These are phyloP conservation scores for Coemansia sp. DNA, from an alignment of 192 early-diverging fungal species.

Conservation along the genomic window DNA sequence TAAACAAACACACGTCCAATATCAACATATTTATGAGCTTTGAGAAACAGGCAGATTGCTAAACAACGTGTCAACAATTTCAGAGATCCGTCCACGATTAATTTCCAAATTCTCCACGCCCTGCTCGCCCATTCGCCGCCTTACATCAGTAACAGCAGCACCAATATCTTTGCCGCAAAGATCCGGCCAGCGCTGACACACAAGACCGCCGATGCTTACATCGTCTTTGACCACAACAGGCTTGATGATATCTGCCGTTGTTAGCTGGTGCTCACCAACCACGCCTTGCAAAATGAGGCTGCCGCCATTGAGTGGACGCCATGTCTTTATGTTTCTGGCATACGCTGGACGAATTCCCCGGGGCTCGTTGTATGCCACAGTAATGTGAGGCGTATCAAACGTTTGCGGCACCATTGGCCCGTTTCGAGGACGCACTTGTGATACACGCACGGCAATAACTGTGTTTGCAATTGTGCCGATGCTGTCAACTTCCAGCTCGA, in stretches of 20 bases:
- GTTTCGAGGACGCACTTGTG: slow-evolving; percentile 8
- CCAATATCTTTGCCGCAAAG: slow-evolving; percentile 43
- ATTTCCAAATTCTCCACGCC: slow-evolving; percentile 32
- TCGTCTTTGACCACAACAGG: slow-evolving; percentile 17
- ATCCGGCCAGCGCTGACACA: slow-evolving; percentile 40
- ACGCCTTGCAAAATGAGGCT: slow-evolving; percentile 28
- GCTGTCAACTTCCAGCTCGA: slow-evolving; percentile 34
- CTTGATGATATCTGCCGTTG: slow-evolving; percentile 26
- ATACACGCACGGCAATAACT: slow-evolving; percentile 35
- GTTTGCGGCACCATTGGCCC: neutral
- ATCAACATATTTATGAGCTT: neutral
- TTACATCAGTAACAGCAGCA: slow-evolving; percentile 20
- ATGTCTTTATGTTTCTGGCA: slow-evolving; percentile 21
- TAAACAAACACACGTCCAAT: too few species aligned
- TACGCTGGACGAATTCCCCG: slow-evolving; percentile 13
- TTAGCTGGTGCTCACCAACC: slow-evolving; percentile 33
- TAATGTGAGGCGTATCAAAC: slow-evolving; percentile 26
- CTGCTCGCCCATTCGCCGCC: slow-evolving; percentile 27
- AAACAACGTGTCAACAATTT: slow-evolving; percentile 30
- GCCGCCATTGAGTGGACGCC: slow-evolving; percentile 31
- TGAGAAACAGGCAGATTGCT: neutral
- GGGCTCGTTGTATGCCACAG: slow-evolving; percentile 39
- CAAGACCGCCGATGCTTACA: slow-evolving; percentile 44
- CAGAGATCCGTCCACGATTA: slow-evolving; percentile 27
- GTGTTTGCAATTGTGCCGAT: slow-evolving; percentile 28